Evolutionary conservation across 352 stramenopile genomes (phyloP).

Genomic region (Phytophthora boehmeriae): DNA sequence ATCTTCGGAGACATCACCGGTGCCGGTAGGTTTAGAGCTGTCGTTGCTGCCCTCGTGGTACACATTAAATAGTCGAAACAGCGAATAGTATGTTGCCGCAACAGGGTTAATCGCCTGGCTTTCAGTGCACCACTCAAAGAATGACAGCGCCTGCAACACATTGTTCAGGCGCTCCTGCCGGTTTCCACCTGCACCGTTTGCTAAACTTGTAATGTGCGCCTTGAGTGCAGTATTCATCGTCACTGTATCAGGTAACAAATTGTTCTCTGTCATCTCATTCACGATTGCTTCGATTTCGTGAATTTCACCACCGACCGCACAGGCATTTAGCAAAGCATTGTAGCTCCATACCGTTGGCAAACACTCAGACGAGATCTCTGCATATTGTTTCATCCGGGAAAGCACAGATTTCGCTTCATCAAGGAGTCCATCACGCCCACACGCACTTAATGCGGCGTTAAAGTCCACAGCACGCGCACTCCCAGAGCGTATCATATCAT

Average conservation of each 20-base stretch:
- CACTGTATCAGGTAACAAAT: slow-evolving; percentile 37
- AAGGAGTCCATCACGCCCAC: slow-evolving; percentile 38
- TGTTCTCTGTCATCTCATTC: slow-evolving; percentile 41
- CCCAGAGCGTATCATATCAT: slow-evolving; percentile 36
- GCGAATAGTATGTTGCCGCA: slow-evolving; percentile 48
- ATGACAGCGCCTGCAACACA: slow-evolving; percentile 35
- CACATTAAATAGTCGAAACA: slow-evolving; percentile 60
- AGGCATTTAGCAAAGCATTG: slow-evolving; percentile 57
- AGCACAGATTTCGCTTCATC: slow-evolving; percentile 41
- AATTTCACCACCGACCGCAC: slow-evolving; percentile 36
- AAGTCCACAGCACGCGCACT: slow-evolving; percentile 33
- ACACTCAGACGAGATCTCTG: slow-evolving; percentile 19
- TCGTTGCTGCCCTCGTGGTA: slow-evolving; percentile 34
- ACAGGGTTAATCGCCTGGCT: slow-evolving; percentile 32
- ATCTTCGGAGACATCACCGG: slow-evolving; percentile 2
- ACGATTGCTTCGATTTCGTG: slow-evolving; percentile 36
- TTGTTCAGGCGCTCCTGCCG: slow-evolving; percentile 22
- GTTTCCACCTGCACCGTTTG: slow-evolving; percentile 9
- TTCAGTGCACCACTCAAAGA: slow-evolving; percentile 40
- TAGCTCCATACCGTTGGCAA: slow-evolving; percentile 38
- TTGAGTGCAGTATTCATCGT: slow-evolving; percentile 68
- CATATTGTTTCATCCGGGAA: slow-evolving; percentile 37
- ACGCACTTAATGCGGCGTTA: slow-evolving; percentile 43
- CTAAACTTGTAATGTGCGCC: slow-evolving; percentile 27
- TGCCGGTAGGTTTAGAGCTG: background rate